These are phyloP conservation scores for Pleurozium schreberi DNA, from an alignment of 225 moss, liverwort and hornwort species.

Conservation along the genomic window DNA sequence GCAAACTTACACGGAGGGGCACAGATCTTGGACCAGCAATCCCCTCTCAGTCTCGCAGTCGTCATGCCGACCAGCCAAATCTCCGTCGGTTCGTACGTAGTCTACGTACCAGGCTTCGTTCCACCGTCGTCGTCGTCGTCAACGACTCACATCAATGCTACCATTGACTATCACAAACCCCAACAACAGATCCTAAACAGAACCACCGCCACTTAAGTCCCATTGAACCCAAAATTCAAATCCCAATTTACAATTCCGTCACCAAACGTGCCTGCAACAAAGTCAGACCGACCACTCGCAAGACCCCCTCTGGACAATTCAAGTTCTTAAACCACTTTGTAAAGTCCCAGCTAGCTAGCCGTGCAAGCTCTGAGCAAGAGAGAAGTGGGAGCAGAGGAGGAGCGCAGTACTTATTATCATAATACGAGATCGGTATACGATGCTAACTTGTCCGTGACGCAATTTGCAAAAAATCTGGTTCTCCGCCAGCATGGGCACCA, in stretches of 20 bases:
- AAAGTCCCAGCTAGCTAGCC: not conserved
- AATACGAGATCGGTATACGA: not conserved
- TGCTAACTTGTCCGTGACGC: not conserved
- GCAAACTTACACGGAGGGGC: constrained; percentile 11
- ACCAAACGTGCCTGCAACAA: no score
- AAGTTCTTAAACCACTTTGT: not conserved
- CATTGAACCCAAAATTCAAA: not conserved
- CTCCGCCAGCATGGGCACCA: not conserved
- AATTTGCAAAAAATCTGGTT: not conserved
- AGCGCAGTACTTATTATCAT: no score
- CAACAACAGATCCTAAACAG: not conserved
- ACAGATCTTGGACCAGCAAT: constrained; percentile 9
- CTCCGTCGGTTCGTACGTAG: not conserved
- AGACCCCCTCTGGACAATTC: no score
- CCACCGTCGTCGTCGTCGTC: not conserved
- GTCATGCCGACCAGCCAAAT: not conserved
- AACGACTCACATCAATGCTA: not conserved
- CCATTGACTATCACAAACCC: not conserved
- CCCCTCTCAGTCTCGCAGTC: not conserved
- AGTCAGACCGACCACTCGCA: not conserved
- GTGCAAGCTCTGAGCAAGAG: not conserved
- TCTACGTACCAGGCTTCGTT: not conserved
- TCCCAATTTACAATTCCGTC: not conserved
- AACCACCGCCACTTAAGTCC: not conserved
- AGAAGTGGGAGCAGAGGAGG: not conserved